These are phyloP conservation scores for Sclerotinia minor DNA, from an alignment of 2,329 filamentous ascomycete genomes.

Conservation along the genomic window DNA sequence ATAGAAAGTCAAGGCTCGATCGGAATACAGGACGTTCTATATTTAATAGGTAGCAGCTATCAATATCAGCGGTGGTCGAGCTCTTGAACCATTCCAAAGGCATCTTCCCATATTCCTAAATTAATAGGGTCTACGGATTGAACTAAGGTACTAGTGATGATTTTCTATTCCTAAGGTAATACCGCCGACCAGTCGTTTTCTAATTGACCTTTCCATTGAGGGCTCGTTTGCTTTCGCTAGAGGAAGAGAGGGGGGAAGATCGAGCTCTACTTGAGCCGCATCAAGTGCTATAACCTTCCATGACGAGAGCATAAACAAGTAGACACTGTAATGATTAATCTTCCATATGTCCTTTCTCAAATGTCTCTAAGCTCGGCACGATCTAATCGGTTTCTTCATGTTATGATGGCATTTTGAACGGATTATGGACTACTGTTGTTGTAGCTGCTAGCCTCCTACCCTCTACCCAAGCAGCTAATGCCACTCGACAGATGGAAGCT, in stretches of 20 bases:
- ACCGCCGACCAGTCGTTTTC: too few relatives aligned
- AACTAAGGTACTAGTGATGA: not conserved
- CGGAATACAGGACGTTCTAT: not conserved
- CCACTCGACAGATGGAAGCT: not conserved
- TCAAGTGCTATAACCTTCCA: not conserved
- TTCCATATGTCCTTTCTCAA: too few relatives aligned
- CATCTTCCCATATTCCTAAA: not conserved
- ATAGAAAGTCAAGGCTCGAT: not conserved
- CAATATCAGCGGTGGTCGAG: not conserved
- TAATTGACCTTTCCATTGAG: not conserved
- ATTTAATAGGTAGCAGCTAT: not conserved
- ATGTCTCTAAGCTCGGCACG: not conserved
- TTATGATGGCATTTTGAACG: not conserved
- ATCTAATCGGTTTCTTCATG: not conserved
- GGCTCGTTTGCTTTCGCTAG: not conserved
- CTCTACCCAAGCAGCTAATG: not conserved
- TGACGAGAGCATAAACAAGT: not conserved
- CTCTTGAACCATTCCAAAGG: not conserved
- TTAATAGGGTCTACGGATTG: not conserved
- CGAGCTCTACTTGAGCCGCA: conserved; percentile 9
- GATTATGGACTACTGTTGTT: not conserved
- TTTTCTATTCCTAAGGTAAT: not conserved
- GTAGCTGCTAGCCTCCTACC: not conserved
- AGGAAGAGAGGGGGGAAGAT: not conserved
- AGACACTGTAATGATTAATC: not conserved